Evolutionary conservation across 2,329 filamentous ascomycete genomes (phyloP).

Genomic region (Aspergillus vadensis): DNA sequence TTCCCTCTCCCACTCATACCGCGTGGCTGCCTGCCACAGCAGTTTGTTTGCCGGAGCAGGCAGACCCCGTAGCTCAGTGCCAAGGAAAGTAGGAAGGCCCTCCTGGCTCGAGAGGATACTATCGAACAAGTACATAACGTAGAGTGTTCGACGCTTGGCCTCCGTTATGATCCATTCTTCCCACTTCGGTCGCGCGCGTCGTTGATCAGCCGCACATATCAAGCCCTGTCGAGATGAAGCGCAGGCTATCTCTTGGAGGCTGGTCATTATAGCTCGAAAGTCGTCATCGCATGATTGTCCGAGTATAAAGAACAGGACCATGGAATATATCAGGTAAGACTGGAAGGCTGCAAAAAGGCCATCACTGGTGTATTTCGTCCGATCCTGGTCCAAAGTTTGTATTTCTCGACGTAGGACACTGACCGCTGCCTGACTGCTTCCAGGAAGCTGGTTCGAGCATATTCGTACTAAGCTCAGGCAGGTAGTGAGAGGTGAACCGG

Average conservation of each 20-base stretch:
- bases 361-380: slow-evolving; percentile 28
- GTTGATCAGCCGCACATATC: slow-evolving; percentile 47
- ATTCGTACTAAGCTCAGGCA: slow-evolving; percentile 48
- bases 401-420: slow-evolving; percentile 49
- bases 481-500: slow-evolving; percentile 40
- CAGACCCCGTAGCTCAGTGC: slow-evolving; percentile 51
- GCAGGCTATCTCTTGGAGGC: slow-evolving; percentile 53
- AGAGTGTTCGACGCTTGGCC: slow-evolving; percentile 55
- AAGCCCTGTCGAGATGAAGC: slow-evolving; percentile 43
- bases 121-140: slow-evolving; percentile 57
- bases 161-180: slow-evolving; percentile 57
- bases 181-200: slow-evolving; percentile 48
- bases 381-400: slow-evolving; percentile 35
- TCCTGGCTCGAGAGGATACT: slow-evolving; percentile 52
- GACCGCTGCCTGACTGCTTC: slow-evolving; percentile 33
- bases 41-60: slow-evolving; percentile 45
- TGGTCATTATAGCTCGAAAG: slow-evolving; percentile 50
- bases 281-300: slow-evolving; percentile 31
- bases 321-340: slow-evolving; percentile 53
- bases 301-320: slow-evolving; percentile 51
- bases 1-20: slow-evolving; percentile 45
- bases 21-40: slow-evolving; percentile 47
- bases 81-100: slow-evolving; percentile 51
- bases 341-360: slow-evolving; percentile 51
- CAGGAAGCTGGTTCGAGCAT: slow-evolving; percentile 31